Percentiles rank a stretch among this genome's conserved stretches.
phyloP scores from a whole-genome alignment of 2,329 filamentous ascomycete species.

The Podosphaera fusca region DNA sequence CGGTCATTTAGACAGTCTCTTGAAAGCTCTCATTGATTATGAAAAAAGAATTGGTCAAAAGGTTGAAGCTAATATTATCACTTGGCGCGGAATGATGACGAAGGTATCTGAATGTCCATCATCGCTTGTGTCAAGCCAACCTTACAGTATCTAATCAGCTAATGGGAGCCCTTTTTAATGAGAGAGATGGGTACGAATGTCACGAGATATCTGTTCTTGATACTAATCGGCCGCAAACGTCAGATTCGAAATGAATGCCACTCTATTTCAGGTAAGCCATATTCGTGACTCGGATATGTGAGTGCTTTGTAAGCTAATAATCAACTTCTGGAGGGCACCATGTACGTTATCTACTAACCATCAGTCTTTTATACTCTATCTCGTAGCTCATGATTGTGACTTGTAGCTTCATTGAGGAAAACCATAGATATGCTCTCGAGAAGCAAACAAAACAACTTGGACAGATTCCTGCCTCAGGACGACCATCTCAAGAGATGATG shows the following conservation, averaged over 20 bases:
- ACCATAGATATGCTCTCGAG: slow-evolving; percentile 47
- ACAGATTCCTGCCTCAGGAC: slow-evolving; percentile 25
- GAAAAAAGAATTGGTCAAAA: slow-evolving; percentile 45
- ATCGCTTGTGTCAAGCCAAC: background rate
- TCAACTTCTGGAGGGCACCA: slow-evolving; percentile 23
- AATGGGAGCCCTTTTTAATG: slow-evolving; percentile 62
- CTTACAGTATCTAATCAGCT: slow-evolving; percentile 30
- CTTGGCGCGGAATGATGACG: slow-evolving; percentile 97
- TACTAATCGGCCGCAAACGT: slow-evolving; percentile 8
- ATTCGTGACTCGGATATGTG: background rate
- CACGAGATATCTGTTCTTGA: background rate
- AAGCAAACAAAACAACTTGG: slow-evolving; percentile 33
- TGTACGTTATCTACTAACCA: slow-evolving; percentile 19
- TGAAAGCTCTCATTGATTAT: slow-evolving; percentile 50
- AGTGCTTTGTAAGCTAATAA: slow-evolving; percentile 6
- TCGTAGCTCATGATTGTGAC: slow-evolving; percentile 9
- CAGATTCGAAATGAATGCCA: slow-evolving; percentile 92
- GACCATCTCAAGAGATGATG: slow-evolving; percentile 56
- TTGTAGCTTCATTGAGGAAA: slow-evolving; percentile 77
- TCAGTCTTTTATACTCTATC: slow-evolving; percentile 4
- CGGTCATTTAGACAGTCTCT: slow-evolving; percentile 66
- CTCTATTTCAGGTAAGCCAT: slow-evolving; percentile 52
- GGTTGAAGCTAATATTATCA: slow-evolving; percentile 59
- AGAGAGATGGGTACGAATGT: slow-evolving; percentile 43
- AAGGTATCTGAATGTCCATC: slow-evolving; percentile 34